Base-by-base conservation (phyloP, 2,329 filamentous ascomycete species). In the Cadophora malorum region DNA sequence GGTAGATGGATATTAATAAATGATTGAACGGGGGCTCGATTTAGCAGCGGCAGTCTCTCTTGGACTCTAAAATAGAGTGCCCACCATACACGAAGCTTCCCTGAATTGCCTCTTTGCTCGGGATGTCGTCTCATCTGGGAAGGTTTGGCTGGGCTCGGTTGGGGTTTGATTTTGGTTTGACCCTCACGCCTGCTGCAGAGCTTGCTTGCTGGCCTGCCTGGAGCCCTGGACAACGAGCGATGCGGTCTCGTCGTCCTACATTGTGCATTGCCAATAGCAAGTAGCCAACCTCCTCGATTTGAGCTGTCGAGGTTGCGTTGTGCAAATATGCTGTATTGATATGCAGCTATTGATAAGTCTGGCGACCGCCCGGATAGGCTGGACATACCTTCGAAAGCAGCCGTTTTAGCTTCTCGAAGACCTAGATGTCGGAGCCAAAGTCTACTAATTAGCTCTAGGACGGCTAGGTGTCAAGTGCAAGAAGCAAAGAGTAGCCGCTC, bases 31-130 rank as follows among this genome's bases (percentile, higher is more conserved):
- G 58, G 58, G 35, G 35, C 58, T 70, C 58, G 41, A 69, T 68
- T 72, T 74, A 69, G 72, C 67, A 72, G 72, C 71, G 72, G 72
- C 64, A 73, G 71, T 70, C 69, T 68, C 66, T 72, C 67, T 64
- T 62, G 64, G 67, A 64, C 38, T 56, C 25, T 65, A 49, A 67
- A 70, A 67, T 23, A 49, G 38, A 61, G 58, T 47, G 33, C 38
- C 63, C 53, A 55, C 70, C 69, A 70, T 45, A 69, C 63, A 70
- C 65, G 55, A 62, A 52, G 52, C 31, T 41, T 63, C 65, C 65
- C 53, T 70, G 71, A 72, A 69, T 68, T 74, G 68, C 65, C 71
- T 70, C 67, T 70, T 68, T 56, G 67, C 53, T 69, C 69, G 62
- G 70, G 67, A 68, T 60, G 63, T 66, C 56, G 64, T 65, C 59